phyloP scores from a whole-genome alignment of 495 filamentous ascomycete genomes.

The Glutinoglossum americanum region DNA sequence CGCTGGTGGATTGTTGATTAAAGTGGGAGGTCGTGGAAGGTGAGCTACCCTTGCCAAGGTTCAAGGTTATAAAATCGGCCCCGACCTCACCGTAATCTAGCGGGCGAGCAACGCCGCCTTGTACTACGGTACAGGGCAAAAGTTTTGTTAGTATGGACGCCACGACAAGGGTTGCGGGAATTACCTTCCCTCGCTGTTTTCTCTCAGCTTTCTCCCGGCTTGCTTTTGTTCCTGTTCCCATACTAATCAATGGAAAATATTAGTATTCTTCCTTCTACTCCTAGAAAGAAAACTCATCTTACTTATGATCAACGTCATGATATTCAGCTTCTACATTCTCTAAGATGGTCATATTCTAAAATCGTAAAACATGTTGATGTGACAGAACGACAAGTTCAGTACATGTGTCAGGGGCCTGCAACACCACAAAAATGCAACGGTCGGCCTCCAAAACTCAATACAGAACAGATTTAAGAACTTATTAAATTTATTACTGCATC shows the following conservation, averaged over 20 bases:
- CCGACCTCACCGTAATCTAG: too few relatives aligned
- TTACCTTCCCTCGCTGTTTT: not conserved
- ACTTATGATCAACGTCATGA: not conserved
- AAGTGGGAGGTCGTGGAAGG: too few relatives aligned
- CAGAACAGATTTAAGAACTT: not conserved
- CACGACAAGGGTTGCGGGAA: not conserved
- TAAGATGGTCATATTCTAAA: not conserved
- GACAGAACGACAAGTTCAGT: not conserved
- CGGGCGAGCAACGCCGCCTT: too few relatives aligned
- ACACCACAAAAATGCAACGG: not conserved
- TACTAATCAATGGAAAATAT: not conserved
- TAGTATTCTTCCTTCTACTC: not conserved
- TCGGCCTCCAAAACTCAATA: not conserved
- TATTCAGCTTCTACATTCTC: not conserved
- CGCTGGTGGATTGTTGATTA: too few relatives aligned
- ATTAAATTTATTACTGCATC: not conserved
- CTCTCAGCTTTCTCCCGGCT: not conserved
- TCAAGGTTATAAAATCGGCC: too few relatives aligned
- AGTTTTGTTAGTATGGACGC: not conserved
- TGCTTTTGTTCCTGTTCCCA: not conserved
- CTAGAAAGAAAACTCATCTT: not conserved
- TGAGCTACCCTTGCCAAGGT: too few relatives aligned
- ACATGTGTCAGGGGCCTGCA: not conserved
- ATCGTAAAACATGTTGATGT: not conserved
- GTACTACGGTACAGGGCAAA: not conserved